Evolutionary conservation across 83 land plant genomes (phyloP), one percentile per base, ranked within the genome.

Genomic region (Picea abies): DNA sequence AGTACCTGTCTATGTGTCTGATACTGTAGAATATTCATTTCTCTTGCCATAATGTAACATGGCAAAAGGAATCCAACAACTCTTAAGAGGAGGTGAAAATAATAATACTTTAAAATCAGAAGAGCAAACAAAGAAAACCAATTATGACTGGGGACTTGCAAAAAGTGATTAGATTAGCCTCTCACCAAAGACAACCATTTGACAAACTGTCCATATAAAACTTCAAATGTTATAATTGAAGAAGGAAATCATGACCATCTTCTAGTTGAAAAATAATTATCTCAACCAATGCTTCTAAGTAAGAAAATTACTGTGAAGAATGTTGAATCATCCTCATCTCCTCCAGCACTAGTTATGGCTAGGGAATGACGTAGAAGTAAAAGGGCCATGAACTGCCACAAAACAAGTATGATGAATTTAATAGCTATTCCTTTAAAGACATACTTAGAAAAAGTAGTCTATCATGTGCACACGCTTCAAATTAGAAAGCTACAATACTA

Each of bases 21-120:
- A n/a, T 87, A 88, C 60, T 94, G 96, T 84, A 91, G 80, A 79
- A 92, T 84, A 84, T 85, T 90, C 56, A 94, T 80, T 76, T 92
- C 95, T 85, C 93, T 88, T 29, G 92, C 92, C 96, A 94, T 94
- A 37, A 92, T 89, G 85, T 92, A 92, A 44, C 95, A 94, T 20
- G 96, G 96, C 64, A 94, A 77, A 15, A 94, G 87, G 82, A 94
- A 94, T 2, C 92, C 96, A 81, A 90, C 95, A 85, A 87, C 90
- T 16, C 95, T 83, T n/a, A 94, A 86, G 86, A 94, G 84, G 83
- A 94, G 87, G 95, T 94, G 93, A 76, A 64, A 17, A 80, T 80
- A 94, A 94, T 41, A 7, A 41, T 41, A 41, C 44, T 41, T 41
- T 39, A 39, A 39, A 39, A 39, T 39, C 41, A 39, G 0, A 39